Percentiles rank a stretch among this genome's conserved stretches.
These are phyloP conservation scores for Cucurbita moschata DNA, from an alignment of 306 rosid species.

Conservation along the genomic window DNA sequence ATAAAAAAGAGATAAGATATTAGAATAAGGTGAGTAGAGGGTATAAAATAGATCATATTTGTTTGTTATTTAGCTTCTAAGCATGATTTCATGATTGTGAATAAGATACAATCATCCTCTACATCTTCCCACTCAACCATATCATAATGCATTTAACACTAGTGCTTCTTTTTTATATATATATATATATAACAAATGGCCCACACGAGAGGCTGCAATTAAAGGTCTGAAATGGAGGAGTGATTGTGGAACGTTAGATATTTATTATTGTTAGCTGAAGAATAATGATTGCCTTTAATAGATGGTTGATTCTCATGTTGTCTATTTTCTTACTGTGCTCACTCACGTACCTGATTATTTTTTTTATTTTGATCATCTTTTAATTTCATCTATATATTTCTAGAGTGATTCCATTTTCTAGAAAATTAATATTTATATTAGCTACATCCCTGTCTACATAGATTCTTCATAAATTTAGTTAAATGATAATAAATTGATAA, in stretches of 20 bases:
- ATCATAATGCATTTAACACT: not conserved
- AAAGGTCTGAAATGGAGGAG: conserved; percentile 18
- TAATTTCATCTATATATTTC: too few relatives aligned
- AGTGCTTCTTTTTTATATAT: not conserved
- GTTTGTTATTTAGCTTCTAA: conserved; percentile 51
- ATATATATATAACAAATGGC: not conserved
- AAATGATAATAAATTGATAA: too few relatives aligned
- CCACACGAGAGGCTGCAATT: conserved; percentile 3
- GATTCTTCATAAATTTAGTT: too few relatives aligned
- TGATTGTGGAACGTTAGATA: conserved; percentile 1
- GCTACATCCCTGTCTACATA: too few relatives aligned
- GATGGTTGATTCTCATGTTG: not conserved
- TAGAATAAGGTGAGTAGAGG: not conserved
- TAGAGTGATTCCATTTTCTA: too few relatives aligned
- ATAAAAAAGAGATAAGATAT: too few relatives aligned
- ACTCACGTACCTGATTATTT: not conserved
- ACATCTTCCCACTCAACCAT: conserved; percentile 13
- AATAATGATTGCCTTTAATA: conserved; percentile 22
- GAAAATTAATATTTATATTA: too few relatives aligned
- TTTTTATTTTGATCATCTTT: not conserved
- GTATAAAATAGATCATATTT: not conserved
- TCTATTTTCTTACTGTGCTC: not conserved
- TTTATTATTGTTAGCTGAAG: conserved; percentile 27
- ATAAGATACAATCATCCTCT: conserved; percentile 26
- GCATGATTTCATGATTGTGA: conserved; percentile 69